Evolutionary conservation across 129 eudicot species (phyloP).

Genomic region (Ambrosia trifida): DNA sequence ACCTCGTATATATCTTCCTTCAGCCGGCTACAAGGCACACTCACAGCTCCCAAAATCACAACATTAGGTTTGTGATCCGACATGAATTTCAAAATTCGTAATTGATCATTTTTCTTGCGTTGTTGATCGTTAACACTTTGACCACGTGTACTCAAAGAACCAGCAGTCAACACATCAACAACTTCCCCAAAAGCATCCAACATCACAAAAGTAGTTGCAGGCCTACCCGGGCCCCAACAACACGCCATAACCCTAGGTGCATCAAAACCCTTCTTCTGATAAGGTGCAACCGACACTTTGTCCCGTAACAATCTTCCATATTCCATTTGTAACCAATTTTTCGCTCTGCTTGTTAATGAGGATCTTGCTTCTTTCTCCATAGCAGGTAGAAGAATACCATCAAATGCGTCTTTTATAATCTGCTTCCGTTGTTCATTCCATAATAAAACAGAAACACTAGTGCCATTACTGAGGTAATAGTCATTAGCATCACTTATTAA

Average conservation of each 20-base stretch:
- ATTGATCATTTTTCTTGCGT: constrained; percentile 88
- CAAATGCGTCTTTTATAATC: constrained; percentile 72
- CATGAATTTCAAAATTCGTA: constrained; percentile 73
- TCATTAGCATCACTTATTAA: constrained; percentile 63
- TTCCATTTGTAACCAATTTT: constrained; percentile 62
- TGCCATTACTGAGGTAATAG: constrained; percentile 67
- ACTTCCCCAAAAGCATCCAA: constrained; percentile 93
- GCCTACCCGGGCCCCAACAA: constrained; percentile 98
- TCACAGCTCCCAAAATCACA: constrained; percentile 83
- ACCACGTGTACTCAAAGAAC: constrained; percentile 73
- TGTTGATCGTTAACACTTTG: constrained; percentile 84
- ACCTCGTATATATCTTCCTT: constrained; percentile 95
- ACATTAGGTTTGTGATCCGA: constrained; percentile 85
- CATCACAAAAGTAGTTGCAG: constrained; percentile 96
- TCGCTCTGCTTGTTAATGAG: constrained; percentile 68
- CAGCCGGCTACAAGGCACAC: constrained; percentile 76
- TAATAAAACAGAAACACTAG: constrained; percentile 62
- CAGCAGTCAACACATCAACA: constrained; percentile 72
- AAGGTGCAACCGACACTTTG: constrained; percentile 78
- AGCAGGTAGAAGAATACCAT: constrained; percentile 58
- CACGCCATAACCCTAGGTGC: constrained; percentile 93
- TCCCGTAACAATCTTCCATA: constrained; percentile 68
- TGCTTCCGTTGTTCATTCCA: constrained; percentile 94
- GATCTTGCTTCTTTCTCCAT: constrained; percentile 93
- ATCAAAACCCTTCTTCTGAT: constrained; percentile 65